These are phyloP conservation scores for Leishmania mexicana DNA, from an alignment of 208 protist genomes.

Conservation along the genomic window DNA sequence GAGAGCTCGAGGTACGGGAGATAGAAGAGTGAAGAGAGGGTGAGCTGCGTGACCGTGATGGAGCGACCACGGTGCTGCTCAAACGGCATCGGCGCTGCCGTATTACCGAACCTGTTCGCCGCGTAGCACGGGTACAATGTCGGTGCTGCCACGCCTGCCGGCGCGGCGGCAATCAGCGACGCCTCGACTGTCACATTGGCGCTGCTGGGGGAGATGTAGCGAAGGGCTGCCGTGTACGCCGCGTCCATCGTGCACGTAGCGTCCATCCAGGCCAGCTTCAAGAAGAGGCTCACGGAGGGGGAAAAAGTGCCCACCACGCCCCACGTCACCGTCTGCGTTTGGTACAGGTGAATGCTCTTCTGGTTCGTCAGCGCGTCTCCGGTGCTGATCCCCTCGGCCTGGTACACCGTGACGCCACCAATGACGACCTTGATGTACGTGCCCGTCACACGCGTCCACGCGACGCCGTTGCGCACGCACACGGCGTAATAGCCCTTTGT, in stretches of 20 bases:
- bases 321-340: slow-evolving; percentile 60
- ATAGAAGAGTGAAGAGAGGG: slow-evolving; percentile 64
- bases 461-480: slow-evolving; percentile 38
- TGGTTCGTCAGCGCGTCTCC: slow-evolving; percentile 27
- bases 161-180: slow-evolving; percentile 39
- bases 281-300: slow-evolving; percentile 20
- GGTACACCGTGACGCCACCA: slow-evolving; percentile 14
- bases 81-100: slow-evolving; percentile 43
- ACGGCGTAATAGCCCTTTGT: slow-evolving; percentile 47
- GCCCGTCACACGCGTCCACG: slow-evolving; percentile 24
- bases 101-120: background rate
- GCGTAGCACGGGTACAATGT: slow-evolving; percentile 45
- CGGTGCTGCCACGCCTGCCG: slow-evolving; percentile 9
- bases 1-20: slow-evolving; percentile 49
- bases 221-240: slow-evolving; percentile 40
- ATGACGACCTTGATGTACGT: slow-evolving; percentile 42
- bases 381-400: slow-evolving; percentile 50
- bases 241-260: slow-evolving; percentile 35
- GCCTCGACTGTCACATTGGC: slow-evolving; percentile 43
- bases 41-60: slow-evolving; percentile 41
- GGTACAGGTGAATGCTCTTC: slow-evolving; percentile 47
- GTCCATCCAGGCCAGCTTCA: slow-evolving; percentile 69
- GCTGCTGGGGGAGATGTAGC: slow-evolving; percentile 44
- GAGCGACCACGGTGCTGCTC: slow-evolving; percentile 40
- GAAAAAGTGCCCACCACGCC: slow-evolving; percentile 53